Base-by-base conservation (phyloP, 352 stramenopile genomes). In the Pelagophyceae sp. region DNA sequence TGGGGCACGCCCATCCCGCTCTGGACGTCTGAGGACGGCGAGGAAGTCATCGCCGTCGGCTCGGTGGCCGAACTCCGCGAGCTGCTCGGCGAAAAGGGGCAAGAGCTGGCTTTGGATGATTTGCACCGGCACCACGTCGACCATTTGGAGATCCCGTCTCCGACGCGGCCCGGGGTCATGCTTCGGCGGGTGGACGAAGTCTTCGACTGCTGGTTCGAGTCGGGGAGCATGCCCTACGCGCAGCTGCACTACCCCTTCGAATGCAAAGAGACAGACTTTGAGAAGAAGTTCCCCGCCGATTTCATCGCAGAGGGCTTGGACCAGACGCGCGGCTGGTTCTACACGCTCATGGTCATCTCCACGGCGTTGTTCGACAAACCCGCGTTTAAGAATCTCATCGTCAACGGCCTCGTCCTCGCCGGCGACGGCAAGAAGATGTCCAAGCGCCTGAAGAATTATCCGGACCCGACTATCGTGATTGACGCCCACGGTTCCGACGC, bases 181-280 rank as follows among this genome's bases (percentile, higher is more conserved):
- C 81, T 95, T 19, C 83, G 83, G 60, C 81, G 90, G 75, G 82
- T 94, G 0, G 89, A 94, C 80, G 90, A 94, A 81, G 87, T 92
- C 23, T 99, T 99, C 85, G 95, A 99, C 87, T 99, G 96, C 85
- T 99, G 96, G 96, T 99, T 99, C 80, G 96, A 99, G 85, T 98
- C 90, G 64, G 96, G 96, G 3, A 98, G 90, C 38, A 99, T 99
- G 96, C 96, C 96, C 38, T 99, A 99, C 84, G 96, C 96, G 20
- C 96, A 99, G 84, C 90, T 96, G 82, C 96, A 99, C 86, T 99
- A 99, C 87, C 96, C 96, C 72, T 99, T 99, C 85, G 94, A 99
- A 82, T 98, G 98, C 87, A 98, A 98, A 86, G 91, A 96, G 31
- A 89, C 92, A 78, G 2, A 31, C 29, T 98, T 99, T 81, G 91